Percentiles rank a stretch among this genome's conserved stretches.
These are phyloP conservation scores for Podospora anserina DNA, from an alignment of 495 filamentous ascomycete genomes.

Conservation along the genomic window DNA sequence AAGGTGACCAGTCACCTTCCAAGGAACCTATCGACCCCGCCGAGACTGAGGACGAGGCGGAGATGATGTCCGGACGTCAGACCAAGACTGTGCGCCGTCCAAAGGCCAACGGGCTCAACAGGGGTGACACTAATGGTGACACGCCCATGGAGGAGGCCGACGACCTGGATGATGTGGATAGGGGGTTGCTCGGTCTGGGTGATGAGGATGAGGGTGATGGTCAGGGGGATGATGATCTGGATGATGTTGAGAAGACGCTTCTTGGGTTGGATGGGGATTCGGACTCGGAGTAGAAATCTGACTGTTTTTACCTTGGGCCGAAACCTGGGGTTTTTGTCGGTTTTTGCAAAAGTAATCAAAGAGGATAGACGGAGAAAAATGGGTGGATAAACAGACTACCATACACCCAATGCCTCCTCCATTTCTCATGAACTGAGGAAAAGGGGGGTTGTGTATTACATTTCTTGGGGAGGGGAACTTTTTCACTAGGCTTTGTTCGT, in stretches of 20 bases:
- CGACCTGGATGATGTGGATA: slow-evolving; percentile 52
- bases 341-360: not conserved
- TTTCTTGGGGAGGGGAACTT: not conserved
- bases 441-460: not conserved
- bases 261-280: slow-evolving; percentile 46
- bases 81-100: slow-evolving; percentile 9
- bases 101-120: slow-evolving; percentile 20
- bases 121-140: slow-evolving; percentile 33
- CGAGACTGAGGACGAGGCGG: slow-evolving; percentile 37
- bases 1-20: slow-evolving; percentile 24
- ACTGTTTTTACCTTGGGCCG: no score
- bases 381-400: not conserved
- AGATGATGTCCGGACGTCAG: slow-evolving; percentile 17
- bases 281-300: slow-evolving; percentile 36
- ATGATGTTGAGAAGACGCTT: slow-evolving; percentile 52
- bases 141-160: slow-evolving; percentile 45
- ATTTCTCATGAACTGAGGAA: not conserved
- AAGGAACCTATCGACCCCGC: slow-evolving; percentile 29
- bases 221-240: slow-evolving; percentile 49
- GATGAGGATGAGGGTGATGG: slow-evolving; percentile 34
- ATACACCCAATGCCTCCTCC: not conserved
- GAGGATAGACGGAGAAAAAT: not conserved
- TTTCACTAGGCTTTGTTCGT: not conserved
- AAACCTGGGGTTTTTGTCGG: no score
- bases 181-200: slow-evolving; percentile 26